Percentiles rank a stretch among this genome's conserved stretches.
Evolutionary conservation across 106 monocot genomes (phyloP).

Genomic region (Narthecium ossifragum): DNA sequence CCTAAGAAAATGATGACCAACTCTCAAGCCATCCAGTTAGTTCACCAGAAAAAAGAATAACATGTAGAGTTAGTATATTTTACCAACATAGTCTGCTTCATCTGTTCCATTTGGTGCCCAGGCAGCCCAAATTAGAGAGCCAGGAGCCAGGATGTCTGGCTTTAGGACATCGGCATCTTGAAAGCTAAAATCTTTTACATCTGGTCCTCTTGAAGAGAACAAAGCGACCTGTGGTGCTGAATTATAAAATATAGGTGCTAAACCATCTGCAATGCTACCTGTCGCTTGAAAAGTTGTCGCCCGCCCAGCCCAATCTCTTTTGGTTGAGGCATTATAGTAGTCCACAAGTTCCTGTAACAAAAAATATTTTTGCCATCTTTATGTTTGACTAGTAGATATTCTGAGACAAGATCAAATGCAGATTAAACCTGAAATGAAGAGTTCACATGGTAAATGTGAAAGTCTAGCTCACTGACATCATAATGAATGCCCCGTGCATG

Average conservation of each 20-base stretch:
- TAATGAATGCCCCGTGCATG: no score
- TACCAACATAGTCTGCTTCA: slow-evolving; percentile 83
- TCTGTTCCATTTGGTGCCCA: slow-evolving; percentile 99
- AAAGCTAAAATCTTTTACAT: slow-evolving; percentile 96
- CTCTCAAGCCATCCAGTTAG: background rate
- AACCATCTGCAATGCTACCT: slow-evolving; percentile 78
- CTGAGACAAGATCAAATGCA: no score
- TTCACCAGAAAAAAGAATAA: slow-evolving; percentile 1
- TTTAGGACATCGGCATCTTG: slow-evolving; percentile 98
- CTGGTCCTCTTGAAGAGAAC: slow-evolving; percentile 94
- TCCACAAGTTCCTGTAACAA: slow-evolving; percentile 65
- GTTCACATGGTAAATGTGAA: no score
- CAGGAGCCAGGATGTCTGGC: slow-evolving; percentile 94
- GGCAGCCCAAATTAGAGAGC: slow-evolving; percentile 97
- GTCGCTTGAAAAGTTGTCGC: slow-evolving; percentile 53
- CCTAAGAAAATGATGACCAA: no score
- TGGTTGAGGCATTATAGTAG: slow-evolving; percentile 79
- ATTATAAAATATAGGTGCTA: slow-evolving; percentile 76
- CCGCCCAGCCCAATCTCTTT: slow-evolving; percentile 85
- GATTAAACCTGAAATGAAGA: no score
- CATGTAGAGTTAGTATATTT: background rate
- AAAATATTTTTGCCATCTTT: no score
- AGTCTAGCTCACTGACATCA: no score
- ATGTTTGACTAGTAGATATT: no score
- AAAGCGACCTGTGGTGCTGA: slow-evolving; percentile 92